Percentiles rank a stretch among this genome's conserved stretches.
Conservation (phyloP, 148 eudicot species). For the Cornus florida region DNA sequence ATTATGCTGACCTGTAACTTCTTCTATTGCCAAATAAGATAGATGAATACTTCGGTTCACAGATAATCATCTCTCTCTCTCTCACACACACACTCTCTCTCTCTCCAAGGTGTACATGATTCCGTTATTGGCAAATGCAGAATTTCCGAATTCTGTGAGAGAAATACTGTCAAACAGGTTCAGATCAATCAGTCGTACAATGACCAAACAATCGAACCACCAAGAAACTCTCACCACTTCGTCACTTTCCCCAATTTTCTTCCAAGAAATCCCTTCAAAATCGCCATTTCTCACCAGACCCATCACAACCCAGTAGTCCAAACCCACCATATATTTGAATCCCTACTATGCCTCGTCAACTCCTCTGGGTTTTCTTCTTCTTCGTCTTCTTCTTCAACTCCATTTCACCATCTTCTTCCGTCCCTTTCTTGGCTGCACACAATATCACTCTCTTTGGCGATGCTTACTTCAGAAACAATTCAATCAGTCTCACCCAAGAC, state of each 20-base stretch:
- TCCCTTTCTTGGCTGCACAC: constrained; percentile 21
- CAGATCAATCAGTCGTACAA: too few relatives aligned
- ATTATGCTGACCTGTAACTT: too few relatives aligned
- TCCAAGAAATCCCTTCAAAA: constrained; percentile 12
- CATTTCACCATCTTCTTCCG: constrained; percentile 16
- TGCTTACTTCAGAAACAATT: constrained; percentile 33
- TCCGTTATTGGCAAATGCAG: too few relatives aligned
- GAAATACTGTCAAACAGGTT: too few relatives aligned
- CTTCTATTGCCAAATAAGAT: too few relatives aligned
- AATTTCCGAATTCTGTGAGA: too few relatives aligned
- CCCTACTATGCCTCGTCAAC: constrained; percentile 13
- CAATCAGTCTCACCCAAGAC: constrained; percentile 37
- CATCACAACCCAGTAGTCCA: not conserved
- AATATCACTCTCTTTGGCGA: constrained; percentile 55
- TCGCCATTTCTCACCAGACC: not conserved
- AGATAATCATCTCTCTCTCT: not conserved
- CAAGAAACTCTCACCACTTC: not conserved
- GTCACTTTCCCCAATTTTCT: not conserved
- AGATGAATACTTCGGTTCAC: not conserved
- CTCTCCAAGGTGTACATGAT: too few relatives aligned
- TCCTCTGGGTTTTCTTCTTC: constrained; percentile 14
- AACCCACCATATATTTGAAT: not conserved
- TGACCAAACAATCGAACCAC: not conserved
- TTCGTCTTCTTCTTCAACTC: not conserved
- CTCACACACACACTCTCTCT: too few relatives aligned